These are phyloP conservation scores for Malassezia pachydermatis DNA, from an alignment of 1,284 basidiomycete species.

Conservation along the genomic window DNA sequence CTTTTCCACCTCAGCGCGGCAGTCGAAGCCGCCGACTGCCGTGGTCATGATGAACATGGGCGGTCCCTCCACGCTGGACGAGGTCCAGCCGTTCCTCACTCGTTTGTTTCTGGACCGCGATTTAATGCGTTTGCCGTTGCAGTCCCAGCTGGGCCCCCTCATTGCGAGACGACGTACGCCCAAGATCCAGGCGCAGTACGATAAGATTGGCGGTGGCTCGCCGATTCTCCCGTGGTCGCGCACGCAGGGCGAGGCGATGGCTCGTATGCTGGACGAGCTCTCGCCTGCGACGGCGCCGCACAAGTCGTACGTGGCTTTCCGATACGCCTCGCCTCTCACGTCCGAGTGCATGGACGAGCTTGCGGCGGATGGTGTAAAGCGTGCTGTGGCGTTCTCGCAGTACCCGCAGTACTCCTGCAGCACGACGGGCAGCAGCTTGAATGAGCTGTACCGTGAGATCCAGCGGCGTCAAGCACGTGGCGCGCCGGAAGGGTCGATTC, in stretches of 20 bases:
- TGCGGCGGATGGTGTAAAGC: slow-evolving; percentile 77
- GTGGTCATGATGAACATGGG: slow-evolving; percentile 99
- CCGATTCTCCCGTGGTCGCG: slow-evolving; percentile 90
- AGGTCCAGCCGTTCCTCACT: slow-evolving; percentile 62
- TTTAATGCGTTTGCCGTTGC: slow-evolving; percentile 84
- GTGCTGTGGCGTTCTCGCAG: slow-evolving; percentile 93
- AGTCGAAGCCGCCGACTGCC: slow-evolving; percentile 52
- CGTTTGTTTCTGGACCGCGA: slow-evolving; percentile 90
- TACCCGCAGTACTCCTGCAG: slow-evolving; percentile 99
- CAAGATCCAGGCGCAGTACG: slow-evolving; percentile 86
- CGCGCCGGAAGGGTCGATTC: slow-evolving; percentile 55
- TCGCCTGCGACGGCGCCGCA: slow-evolving; percentile 86
- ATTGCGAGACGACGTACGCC: slow-evolving; percentile 89
- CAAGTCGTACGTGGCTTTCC: slow-evolving; percentile 67
- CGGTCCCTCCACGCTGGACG: slow-evolving; percentile 65
- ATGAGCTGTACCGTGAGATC: slow-evolving; percentile 67
- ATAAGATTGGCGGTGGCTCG: slow-evolving; percentile 88
- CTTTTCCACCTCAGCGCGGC: slow-evolving; percentile 3
- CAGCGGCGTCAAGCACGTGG: slow-evolving; percentile 45
- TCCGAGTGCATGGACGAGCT: slow-evolving; percentile 72
- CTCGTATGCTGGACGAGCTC: slow-evolving; percentile 77
- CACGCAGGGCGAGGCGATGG: slow-evolving; percentile 82
- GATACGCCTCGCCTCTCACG: slow-evolving; percentile 74
- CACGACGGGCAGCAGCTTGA: slow-evolving; percentile 91
- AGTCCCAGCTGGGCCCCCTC: slow-evolving; percentile 70